A percentile compares a stretch with the other conserved stretches of the same genome.
phyloP scores from a whole-genome alignment of 2,329 filamentous ascomycete species.

The Ophiostoma sp. region DNA sequence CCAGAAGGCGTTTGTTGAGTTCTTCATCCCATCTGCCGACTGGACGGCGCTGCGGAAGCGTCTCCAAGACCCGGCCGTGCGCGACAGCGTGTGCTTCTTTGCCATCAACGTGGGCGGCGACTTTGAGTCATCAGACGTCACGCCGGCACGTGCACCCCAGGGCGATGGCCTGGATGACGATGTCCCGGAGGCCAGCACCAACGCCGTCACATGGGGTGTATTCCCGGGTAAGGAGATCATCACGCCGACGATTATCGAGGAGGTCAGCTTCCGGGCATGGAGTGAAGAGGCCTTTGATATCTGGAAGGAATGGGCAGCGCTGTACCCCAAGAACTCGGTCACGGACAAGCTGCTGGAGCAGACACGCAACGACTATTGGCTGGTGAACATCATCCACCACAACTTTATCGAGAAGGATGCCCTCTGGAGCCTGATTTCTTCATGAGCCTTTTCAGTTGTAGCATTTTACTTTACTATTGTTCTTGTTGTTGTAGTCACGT shows the following conservation, averaged over 20 bases:
- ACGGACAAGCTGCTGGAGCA: constrained; percentile 66
- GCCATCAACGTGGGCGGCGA: constrained; percentile 74
- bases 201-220: constrained; percentile 97
- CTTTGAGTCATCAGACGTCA: constrained; percentile 64
- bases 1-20: constrained; percentile 96
- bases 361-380: constrained; percentile 67
- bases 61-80: constrained; percentile 52
- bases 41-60: constrained; percentile 63
- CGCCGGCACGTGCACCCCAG: constrained; percentile 33
- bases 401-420: constrained; percentile 66
- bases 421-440: constrained; percentile 61
- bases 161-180: constrained; percentile 26
- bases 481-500: neutral
- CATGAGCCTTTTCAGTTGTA: neutral
- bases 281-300: constrained; percentile 93
- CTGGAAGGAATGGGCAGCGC: constrained; percentile 87
- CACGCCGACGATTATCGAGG: constrained; percentile 96
- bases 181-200: constrained; percentile 55
- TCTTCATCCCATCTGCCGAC: constrained; percentile 74
- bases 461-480: neutral
- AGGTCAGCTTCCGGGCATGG: constrained; percentile 95
- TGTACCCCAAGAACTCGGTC: constrained; percentile 70
- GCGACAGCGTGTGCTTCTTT: constrained; percentile 76
- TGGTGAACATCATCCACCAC: constrained; percentile 88
- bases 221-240: constrained; percentile 99